Base-by-base conservation (phyloP, 345 rosid genomes). In the Rhizophora apiculata region DNA sequence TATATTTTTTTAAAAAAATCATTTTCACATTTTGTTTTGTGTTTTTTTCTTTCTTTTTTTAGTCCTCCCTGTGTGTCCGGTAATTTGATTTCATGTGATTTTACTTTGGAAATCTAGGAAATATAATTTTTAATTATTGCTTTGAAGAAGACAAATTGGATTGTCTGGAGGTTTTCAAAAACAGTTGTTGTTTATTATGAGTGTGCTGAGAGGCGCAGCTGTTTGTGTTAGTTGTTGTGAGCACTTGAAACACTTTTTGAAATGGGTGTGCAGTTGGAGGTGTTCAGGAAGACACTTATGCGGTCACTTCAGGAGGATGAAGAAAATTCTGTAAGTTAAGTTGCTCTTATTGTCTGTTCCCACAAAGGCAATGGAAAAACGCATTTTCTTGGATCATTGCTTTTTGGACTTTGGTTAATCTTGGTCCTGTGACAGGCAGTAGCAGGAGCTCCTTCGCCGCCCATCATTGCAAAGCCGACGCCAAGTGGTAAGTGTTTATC, bases 281-380 rank as follows among this genome's bases (percentile, higher is more conserved):
- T 88, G 48, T 93, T 93, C 63, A 88, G 91, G 76, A 93, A 80
- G 92, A 93, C 96, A 1, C 94, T 93, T 32, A 82, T 93, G 98
- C 89, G 69, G 78, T 93, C 98, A 58, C 96, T 93, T 65, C 87
- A 76, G 75, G 98, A 91, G 74, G 98, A 89, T 60, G 98, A 85
- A 26, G 96, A 91, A 37, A 65, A 79, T 80, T 77, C 85, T 58
- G 92, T 85, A 77, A 72, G 85, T 80, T 64, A 22, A 11, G 24
- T 67, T 46, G 10, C 27, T 26, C 21, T 6, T 39, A 24, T 24
- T 56, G 31, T 56, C 29, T 56, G 18, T 43, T 24, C 30, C 60
- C 18, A 7, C 6, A 31, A 26, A 10, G 13, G 10, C 22, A 13
- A 27, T 21, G 21, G 58, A 10, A 24, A 21, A 20, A 56, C 19